Evolutionary conservation across 1,284 basidiomycete genomes (phyloP).

Genomic region (Ceratobasidium sp.): DNA sequence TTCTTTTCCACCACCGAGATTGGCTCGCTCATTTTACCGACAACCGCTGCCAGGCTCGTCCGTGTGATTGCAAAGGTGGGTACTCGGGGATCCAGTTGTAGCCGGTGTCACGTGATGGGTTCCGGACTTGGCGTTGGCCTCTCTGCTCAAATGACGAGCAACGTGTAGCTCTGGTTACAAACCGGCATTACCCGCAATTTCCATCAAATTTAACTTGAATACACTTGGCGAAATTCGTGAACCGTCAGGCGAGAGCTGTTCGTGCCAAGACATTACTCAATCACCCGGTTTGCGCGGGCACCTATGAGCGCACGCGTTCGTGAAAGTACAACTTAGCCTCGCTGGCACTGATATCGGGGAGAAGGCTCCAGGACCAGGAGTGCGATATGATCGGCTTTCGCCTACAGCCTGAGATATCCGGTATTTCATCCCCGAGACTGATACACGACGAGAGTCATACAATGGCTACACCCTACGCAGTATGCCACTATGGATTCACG

Average conservation of each 20-base stretch:
- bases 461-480: not conserved
- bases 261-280: too few relatives aligned
- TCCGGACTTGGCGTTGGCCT: too few relatives aligned
- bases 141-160: too few relatives aligned
- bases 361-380: not conserved
- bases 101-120: slow-evolving; percentile 2
- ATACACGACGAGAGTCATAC: not conserved
- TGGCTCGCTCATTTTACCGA: slow-evolving; percentile 1
- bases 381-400: not conserved
- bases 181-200: too few relatives aligned
- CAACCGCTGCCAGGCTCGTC: too few relatives aligned
- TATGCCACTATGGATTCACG: not conserved
- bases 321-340: too few relatives aligned
- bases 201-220: too few relatives aligned
- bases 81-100: not conserved
- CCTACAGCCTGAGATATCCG: not conserved
- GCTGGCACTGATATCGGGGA: not conserved
- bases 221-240: too few relatives aligned
- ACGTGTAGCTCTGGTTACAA: too few relatives aligned
- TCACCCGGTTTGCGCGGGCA: not conserved
- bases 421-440: slow-evolving; percentile 5
- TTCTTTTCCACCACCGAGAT: slow-evolving; percentile 56
- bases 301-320: not conserved
- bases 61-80: not conserved
- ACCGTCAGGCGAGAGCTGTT: too few relatives aligned